These are phyloP conservation scores for Curvularia hawaiiensis DNA, from an alignment of 2,329 filamentous ascomycete genomes.

Conservation along the genomic window DNA sequence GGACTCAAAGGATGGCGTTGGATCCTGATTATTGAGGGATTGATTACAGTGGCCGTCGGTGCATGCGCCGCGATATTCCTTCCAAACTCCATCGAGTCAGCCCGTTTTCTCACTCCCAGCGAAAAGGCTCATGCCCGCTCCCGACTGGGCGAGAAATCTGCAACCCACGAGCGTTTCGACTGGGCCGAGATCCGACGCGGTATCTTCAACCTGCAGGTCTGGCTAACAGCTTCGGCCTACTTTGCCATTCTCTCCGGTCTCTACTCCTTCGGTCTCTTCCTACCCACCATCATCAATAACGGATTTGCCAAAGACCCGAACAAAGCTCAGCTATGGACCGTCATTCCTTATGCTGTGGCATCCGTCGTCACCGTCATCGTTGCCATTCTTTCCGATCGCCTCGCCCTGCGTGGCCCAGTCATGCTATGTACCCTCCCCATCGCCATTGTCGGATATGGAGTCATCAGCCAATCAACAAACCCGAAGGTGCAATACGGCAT, in stretches of 20 bases:
- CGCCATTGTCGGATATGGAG: slow-evolving; percentile 68
- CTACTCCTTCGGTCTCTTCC: slow-evolving; percentile 69
- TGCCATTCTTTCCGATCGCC: slow-evolving; percentile 65
- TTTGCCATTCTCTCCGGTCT: slow-evolving; percentile 63
- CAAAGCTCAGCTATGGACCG: slow-evolving; percentile 66
- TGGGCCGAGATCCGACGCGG: slow-evolving; percentile 69
- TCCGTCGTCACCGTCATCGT: slow-evolving; percentile 58
- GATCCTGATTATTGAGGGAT: slow-evolving; percentile 67
- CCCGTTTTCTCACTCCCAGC: slow-evolving; percentile 58
- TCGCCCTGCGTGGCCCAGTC: slow-evolving; percentile 63
- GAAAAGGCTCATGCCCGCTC: slow-evolving; percentile 58
- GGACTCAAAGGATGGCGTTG: slow-evolving; percentile 64
- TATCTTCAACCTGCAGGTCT: slow-evolving; percentile 64
- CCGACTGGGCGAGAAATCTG: slow-evolving; percentile 50
- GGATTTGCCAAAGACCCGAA: slow-evolving; percentile 61
- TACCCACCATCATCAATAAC: slow-evolving; percentile 69
- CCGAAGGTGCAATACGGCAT: slow-evolving; percentile 65
- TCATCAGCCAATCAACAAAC: slow-evolving; percentile 62
- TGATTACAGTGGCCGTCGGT: slow-evolving; percentile 60
- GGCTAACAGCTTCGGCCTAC: slow-evolving; percentile 67
- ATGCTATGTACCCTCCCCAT: slow-evolving; percentile 69
- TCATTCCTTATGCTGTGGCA: slow-evolving; percentile 67
- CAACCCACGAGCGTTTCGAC: slow-evolving; percentile 54
- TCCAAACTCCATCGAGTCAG: slow-evolving; percentile 61
- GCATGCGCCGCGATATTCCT: slow-evolving; percentile 59